A percentile compares a stretch with the other conserved stretches of the same genome.
Evolutionary conservation across 148 eudicot species (phyloP).

Genomic region (Rhododendron griersonianum): DNA sequence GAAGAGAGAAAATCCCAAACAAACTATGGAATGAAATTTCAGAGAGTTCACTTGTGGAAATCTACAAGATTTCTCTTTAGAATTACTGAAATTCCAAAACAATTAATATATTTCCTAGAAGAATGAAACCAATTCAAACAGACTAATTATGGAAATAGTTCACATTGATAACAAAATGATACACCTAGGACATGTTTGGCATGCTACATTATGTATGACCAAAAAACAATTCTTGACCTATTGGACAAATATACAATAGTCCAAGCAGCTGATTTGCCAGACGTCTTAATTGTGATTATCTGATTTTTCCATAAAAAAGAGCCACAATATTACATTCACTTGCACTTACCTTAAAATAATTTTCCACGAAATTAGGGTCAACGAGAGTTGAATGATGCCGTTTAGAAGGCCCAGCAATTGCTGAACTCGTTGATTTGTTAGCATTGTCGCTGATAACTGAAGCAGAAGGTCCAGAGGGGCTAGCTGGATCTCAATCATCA

Average conservation of each 20-base stretch:
- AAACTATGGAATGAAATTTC: not conserved
- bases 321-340: not conserved
- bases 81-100: not conserved
- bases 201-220: not conserved
- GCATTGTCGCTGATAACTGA: constrained; percentile 27
- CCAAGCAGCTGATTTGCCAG: not conserved
- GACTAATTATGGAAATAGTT: not conserved
- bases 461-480: constrained; percentile 31
- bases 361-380: constrained; percentile 91
- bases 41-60: not conserved
- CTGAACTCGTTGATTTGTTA: constrained; percentile 40
- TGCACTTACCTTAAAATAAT: constrained; percentile 76
- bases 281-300: not conserved
- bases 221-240: not conserved
- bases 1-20: not conserved
- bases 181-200: not conserved
- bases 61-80: not conserved
- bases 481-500: constrained; percentile 19
- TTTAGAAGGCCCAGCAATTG: constrained; percentile 27
- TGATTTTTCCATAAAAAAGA: not conserved
- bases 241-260: not conserved
- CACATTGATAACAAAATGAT: not conserved
- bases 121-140: not conserved
- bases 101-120: not conserved
- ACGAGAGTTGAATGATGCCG: constrained; percentile 59